A percentile compares a stretch with the other conserved stretches of the same genome.
Conservation (phyloP, 1,284 basidiomycete genomes). For the Cystobasidium slooffiae region DNA sequence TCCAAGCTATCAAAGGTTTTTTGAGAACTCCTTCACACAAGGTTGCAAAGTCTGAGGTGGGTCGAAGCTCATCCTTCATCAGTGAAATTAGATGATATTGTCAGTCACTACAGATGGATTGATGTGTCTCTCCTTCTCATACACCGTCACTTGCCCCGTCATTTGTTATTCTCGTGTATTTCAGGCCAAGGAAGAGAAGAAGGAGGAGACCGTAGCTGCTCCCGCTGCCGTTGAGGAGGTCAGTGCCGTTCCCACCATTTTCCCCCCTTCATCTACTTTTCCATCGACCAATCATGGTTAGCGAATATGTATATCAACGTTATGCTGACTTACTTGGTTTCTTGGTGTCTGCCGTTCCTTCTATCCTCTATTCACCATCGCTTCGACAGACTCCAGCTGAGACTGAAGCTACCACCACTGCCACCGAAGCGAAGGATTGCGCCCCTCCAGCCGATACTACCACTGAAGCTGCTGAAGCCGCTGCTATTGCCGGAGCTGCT, state of each 20-base stretch:
- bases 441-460: not conserved
- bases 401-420: conserved; percentile 10
- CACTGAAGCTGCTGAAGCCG: conserved; percentile 22
- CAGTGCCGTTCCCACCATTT: not conserved
- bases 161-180: not conserved
- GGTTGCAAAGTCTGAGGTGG: conserved; percentile 23
- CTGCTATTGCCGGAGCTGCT: conserved; percentile 25
- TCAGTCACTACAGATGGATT: too few species aligned
- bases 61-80: not conserved
- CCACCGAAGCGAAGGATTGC: not conserved
- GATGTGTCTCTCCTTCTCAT: too few species aligned
- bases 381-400: conserved; percentile 20
- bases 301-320: too few species aligned
- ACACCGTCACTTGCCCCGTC: too few species aligned
- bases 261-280: too few species aligned
- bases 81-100: too few species aligned
- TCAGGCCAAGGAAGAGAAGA: conserved; percentile 35
- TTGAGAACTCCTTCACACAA: conserved; percentile 28
- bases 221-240: conserved; percentile 19
- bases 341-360: not conserved
- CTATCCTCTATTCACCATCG: not conserved
- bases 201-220: conserved; percentile 26
- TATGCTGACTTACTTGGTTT: not conserved
- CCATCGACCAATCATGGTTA: too few species aligned
- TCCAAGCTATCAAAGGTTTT: conserved; percentile 29